Evolutionary conservation across 2,329 filamentous ascomycete genomes (phyloP), one percentile per base, ranked within the genome.

Genomic region (Fusarium sp.): DNA sequence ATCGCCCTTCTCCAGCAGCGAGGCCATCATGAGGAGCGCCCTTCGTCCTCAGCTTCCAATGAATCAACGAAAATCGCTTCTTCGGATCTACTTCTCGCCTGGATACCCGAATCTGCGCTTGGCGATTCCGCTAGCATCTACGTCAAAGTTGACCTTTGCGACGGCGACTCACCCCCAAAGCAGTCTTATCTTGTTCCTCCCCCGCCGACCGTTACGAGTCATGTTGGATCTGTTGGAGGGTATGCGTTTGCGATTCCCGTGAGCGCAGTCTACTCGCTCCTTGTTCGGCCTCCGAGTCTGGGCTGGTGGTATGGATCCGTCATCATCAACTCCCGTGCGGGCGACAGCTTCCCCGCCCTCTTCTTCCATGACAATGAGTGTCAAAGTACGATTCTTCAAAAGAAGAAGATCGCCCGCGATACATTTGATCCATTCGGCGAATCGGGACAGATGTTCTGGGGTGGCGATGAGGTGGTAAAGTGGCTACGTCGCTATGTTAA

Each of bases 351-450:
- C 74, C 96, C 96, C 0, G 94, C 96, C 0, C 84, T 99, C 3
- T 99, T 99, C 83, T 99, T 99, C 83, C 96, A 99, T 80, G 96
- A 99, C 78, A 94, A 91, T 69, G 96, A 99, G 83, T 99, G 96
- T 77, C 93, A 97, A 81, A 97, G 93, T 57, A 99, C 96, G 0
- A 97, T 98, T 26, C 82, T 97, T 60, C 95, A 98, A 81, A 94
- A 97, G 83, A 97, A 96, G 86, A 93, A 91, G 82, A 85, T 93
- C 57, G 90, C 94, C 1, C 89, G 88, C 68, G 94, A 98, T 75
- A 93, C 85, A 45, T 98, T 99, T 76, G 94, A 98, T 75, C 95
- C 95, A 0, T 98, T 98, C 80, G 91, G 92, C 18, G 93, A 94
- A 69, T 88, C 88, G 70, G 95, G 95, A 0, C 89, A 93, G 79